Conservation (phyloP, 371 early-diverging fungal genomes). For the Mortierella sp. region DNA sequence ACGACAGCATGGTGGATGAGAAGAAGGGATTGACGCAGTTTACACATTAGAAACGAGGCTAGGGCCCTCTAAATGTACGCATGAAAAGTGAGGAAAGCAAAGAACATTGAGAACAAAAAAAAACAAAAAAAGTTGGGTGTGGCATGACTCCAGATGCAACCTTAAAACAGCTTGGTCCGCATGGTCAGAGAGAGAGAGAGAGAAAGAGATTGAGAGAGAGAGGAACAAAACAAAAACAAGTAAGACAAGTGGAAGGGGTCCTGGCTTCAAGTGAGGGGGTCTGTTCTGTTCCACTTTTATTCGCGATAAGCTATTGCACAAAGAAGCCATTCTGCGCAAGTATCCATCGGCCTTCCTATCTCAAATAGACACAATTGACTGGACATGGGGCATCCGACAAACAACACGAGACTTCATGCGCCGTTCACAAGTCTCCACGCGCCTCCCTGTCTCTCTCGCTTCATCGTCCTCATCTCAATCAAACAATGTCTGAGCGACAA, state of each 20-base stretch:
- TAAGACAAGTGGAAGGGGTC: neutral
- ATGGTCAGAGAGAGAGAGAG: neutral
- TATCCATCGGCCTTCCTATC: too few species aligned
- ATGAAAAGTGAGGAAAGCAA: neutral
- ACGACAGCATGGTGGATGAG: too few species aligned
- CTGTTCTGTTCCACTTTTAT: neutral
- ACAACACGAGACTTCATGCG: constrained; percentile 1
- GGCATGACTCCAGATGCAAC: constrained; percentile 2
- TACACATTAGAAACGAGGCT: neutral
- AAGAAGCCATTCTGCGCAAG: too few species aligned
- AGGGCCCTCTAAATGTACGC: neutral
- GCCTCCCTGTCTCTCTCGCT: too few species aligned
- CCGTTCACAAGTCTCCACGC: neutral
- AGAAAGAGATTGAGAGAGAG: neutral
- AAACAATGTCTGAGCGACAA: too few species aligned
- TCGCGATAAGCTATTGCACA: neutral
- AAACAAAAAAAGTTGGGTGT: neutral
- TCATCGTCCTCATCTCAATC: too few species aligned
- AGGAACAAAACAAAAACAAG: neutral
- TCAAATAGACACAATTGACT: neutral
- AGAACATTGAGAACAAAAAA: neutral
- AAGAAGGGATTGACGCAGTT: too few species aligned
- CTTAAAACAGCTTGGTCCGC: neutral
- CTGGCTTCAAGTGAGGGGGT: neutral
- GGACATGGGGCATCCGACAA: neutral